A percentile compares a stretch with the other conserved stretches of the same genome.
Evolutionary conservation across 345 rosid species (phyloP).

Genomic region (Anacardium occidentale): DNA sequence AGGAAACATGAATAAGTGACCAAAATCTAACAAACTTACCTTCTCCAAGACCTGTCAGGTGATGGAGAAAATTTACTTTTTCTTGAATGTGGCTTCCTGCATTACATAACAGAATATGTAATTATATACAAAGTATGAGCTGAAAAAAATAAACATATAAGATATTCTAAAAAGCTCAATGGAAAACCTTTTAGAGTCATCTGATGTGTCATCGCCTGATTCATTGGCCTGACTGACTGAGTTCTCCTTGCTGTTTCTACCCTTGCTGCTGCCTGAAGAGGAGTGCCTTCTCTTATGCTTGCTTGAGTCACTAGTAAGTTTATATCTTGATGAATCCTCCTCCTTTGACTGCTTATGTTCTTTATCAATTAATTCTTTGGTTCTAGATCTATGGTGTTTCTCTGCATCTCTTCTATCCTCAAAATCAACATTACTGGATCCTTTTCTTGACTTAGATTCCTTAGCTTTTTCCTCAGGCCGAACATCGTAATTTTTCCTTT

Average conservation of each 20-base stretch:
- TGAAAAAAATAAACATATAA: slow-evolving; percentile 17
- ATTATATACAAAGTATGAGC: slow-evolving; percentile 8
- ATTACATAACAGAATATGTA: slow-evolving; percentile 26
- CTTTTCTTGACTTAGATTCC: slow-evolving; percentile 54
- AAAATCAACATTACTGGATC: slow-evolving; percentile 34
- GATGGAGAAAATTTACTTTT: slow-evolving; percentile 68
- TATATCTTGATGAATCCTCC: slow-evolving; percentile 50
- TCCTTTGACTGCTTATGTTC: slow-evolving; percentile 53
- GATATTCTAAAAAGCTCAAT: slow-evolving; percentile 17
- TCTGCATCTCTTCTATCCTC: slow-evolving; percentile 57
- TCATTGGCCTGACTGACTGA: slow-evolving; percentile 29
- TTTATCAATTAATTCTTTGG: slow-evolving; percentile 47
- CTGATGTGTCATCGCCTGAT: slow-evolving; percentile 66
- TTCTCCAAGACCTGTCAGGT: slow-evolving; percentile 74
- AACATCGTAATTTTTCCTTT: slow-evolving; percentile 36
- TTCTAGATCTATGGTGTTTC: slow-evolving; percentile 45
- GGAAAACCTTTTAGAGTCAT: slow-evolving; percentile 70
- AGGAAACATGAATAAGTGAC: slow-evolving; percentile 10
- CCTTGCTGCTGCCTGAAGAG: slow-evolving; percentile 55
- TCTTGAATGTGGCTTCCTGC: slow-evolving; percentile 66
- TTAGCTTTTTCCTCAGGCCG: slow-evolving; percentile 47
- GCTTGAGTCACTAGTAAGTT: slow-evolving; percentile 47
- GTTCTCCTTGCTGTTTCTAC: slow-evolving; percentile 49
- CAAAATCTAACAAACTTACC: slow-evolving; percentile 50
- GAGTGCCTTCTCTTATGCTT: slow-evolving; percentile 68